Percentiles rank a stretch among this genome's conserved stretches.
Conservation (phyloP, 352 stramenopile species). For the Phytopythium aichiense region DNA sequence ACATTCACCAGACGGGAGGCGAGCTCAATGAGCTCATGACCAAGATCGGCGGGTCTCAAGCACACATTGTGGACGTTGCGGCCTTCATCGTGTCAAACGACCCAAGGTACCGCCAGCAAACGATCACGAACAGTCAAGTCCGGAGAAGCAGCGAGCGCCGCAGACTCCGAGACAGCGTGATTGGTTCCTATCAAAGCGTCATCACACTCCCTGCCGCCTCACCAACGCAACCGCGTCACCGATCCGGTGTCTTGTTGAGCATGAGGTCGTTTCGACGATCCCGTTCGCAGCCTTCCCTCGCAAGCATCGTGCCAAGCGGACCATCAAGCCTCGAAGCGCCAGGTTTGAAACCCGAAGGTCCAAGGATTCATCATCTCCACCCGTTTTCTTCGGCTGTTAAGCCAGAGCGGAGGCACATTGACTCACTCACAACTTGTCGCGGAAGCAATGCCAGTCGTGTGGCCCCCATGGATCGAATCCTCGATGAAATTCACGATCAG, state of each 20-base stretch:
- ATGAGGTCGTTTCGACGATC: neutral
- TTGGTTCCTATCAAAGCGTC: neutral
- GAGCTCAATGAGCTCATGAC: neutral
- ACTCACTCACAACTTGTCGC: neutral
- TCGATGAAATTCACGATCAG: neutral
- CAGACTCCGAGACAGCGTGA: neutral
- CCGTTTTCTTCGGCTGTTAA: too few species aligned
- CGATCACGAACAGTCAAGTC: neutral
- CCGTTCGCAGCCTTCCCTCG: neutral
- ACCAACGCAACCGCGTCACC: neutral
- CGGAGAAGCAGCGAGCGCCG: neutral
- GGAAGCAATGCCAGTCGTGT: neutral
- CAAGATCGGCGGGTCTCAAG: neutral
- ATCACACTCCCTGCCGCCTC: neutral
- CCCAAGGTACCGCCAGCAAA: neutral
- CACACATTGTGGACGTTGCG: neutral
- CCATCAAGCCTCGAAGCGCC: neutral
- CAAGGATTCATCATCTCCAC: neutral
- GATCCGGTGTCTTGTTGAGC: neutral
- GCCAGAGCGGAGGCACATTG: neutral
- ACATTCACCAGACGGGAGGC: neutral
- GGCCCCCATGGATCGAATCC: neutral
- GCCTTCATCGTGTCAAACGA: conserved; percentile 1
- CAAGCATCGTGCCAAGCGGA: neutral
- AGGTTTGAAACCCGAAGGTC: neutral